Evolutionary conservation across 306 rosid species (phyloP), one percentile per base, ranked within the genome.

Genomic region (Canavalia ensiformis): DNA sequence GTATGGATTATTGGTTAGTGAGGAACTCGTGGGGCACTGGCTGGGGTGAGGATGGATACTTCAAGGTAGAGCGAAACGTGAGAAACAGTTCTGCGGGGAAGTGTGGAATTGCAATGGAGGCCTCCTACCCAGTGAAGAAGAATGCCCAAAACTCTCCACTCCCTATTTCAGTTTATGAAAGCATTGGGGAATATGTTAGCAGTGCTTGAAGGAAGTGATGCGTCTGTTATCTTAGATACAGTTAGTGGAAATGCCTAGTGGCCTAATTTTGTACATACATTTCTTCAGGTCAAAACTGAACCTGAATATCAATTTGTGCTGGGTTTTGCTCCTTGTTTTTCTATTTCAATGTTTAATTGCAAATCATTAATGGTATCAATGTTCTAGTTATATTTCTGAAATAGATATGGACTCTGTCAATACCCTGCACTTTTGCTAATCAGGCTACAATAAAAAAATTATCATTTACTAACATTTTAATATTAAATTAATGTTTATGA

Each of bases 31-130:
- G 99, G 99, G 99, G 99, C 56, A 77, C 79, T 59, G 62, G 35
- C 3, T 95, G 99, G 98, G 98, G 99, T 18, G 98, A 95, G 83
- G 81, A 84, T 62, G 99, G 99, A 3, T 95, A 95, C 81, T 80
- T 95, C 87, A 95, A 88, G 85, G 10, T 95, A 0, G 78, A 95
- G 74, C 91, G 99, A 10, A 95, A 95, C 28, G 82, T 84, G 47
- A 49, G 13, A 33, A 8, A 8, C 7, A 74, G 81, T 0, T 5
- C 30, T 28, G 45, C 85, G 0, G 99, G 99, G 0, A 95, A 95
- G 62, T 95, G 99, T 73, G 99, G 98, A 65, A 92, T 95, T 6
- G 84, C 93, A 42, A 83, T 93, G 91, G 81, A 88, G 84, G 89
- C 92, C 3, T 95, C 96, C 11, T 95, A 95, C 67, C 99, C 99